These are phyloP conservation scores for Paramyrothecium roridum DNA, from an alignment of 2,329 filamentous ascomycete species.

Conservation along the genomic window DNA sequence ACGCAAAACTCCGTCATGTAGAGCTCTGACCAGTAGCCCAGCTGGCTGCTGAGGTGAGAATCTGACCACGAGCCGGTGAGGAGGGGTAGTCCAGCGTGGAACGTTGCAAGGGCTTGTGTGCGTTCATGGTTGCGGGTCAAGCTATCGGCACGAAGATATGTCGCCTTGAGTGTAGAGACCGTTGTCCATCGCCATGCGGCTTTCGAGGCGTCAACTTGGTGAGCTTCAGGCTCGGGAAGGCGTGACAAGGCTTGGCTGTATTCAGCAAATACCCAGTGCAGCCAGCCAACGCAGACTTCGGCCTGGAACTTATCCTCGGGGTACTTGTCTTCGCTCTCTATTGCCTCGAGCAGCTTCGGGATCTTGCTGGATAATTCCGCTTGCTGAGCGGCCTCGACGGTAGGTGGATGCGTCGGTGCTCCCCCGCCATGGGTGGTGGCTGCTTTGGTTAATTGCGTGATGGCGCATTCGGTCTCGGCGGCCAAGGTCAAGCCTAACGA, in stretches of 20 bases:
- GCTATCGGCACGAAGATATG: conserved; percentile 71
- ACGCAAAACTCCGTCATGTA: conserved; percentile 73
- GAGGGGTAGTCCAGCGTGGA: conserved; percentile 63
- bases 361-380: conserved; percentile 43
- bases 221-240: conserved; percentile 49
- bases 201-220: conserved; percentile 48
- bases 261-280: conserved; percentile 76
- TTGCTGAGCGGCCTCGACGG: conserved; percentile 36
- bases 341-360: conserved; percentile 50
- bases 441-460: conserved; percentile 51
- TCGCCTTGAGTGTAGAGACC: conserved; percentile 75
- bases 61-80: conserved; percentile 51
- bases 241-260: conserved; percentile 53
- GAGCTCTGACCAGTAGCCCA: conserved; percentile 75
- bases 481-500: conserved; percentile 63
- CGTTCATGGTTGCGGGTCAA: conserved; percentile 46
- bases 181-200: conserved; percentile 71
- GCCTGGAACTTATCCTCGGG: conserved; percentile 71
- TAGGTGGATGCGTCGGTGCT: conserved; percentile 34
- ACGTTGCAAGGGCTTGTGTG: conserved; percentile 62
- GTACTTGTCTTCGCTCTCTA: conserved; percentile 53
- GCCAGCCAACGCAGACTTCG: conserved; percentile 77
- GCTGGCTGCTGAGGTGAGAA: conserved; percentile 58
- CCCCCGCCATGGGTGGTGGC: conserved; percentile 15
- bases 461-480: conserved; percentile 65